Evolutionary conservation across 2,329 filamentous ascomycete genomes (phyloP), one percentile per base, ranked within the genome.

Genomic region (Fonsecaea nubica): DNA sequence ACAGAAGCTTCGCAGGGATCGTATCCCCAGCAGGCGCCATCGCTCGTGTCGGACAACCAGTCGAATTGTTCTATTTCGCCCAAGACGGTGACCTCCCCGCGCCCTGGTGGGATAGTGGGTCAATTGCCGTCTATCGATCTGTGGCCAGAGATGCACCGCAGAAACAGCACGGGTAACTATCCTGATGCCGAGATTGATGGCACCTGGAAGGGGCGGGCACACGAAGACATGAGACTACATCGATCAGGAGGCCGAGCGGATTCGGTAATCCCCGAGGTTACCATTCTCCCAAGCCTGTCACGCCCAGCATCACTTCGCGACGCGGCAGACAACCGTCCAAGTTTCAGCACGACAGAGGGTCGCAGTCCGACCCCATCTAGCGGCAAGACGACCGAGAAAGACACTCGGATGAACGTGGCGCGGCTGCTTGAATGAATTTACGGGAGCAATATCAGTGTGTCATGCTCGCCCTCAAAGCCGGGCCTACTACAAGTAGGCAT

Each of bases 41-140:
- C 90, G 1, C 83, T 92, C 69, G 83, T 91, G 58, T 92, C 91
- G 0, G 92, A 95, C 76, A 81, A 82, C 33, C 85, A 85, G 69
- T 90, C 88, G 1, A 83, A 85, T 63, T 86, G 87, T 75, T 88
- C 87, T 3, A 84, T 84, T 35, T 89, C 88, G 10, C 86, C 87
- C 15, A 80, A 74, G 74, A 80, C 75, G 69, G 65, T 78, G 58
- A 75, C 77, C 48, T 82, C 80, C 3, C 79, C 80, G 18, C 77
- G 80, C 57, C 72, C 79, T 6, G 67, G 72, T 60, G 74, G 79
- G 63, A 76, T 78, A 8, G 73, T 77, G 10, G 79, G 79, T 1
- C 75, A 82, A 45, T 80, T 81, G 63, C 58, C 50, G 25, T 52
- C 62, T 25, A 30, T 60, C 33, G 62, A 67, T 10, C 25, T 63